These are phyloP conservation scores for Biancaea sappan DNA, from an alignment of 306 rosid genomes.

Conservation along the genomic window DNA sequence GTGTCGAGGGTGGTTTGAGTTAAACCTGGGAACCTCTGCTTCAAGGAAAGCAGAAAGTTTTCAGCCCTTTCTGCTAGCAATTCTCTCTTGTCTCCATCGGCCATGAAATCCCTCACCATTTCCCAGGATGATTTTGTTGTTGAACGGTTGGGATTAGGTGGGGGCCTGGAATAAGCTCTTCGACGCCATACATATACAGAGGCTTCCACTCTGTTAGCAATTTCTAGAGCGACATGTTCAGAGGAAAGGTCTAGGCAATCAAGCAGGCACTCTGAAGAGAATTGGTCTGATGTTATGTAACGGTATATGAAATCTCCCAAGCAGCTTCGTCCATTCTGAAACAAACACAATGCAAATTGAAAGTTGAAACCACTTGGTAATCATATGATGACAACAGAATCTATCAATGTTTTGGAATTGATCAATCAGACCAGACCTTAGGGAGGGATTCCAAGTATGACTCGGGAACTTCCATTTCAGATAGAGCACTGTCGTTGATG, in stretches of 20 bases:
- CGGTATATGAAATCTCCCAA: constrained; percentile 86
- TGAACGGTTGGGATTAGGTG: constrained; percentile 62
- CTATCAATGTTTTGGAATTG: not conserved
- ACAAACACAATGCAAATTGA: not conserved
- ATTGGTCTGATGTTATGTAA: constrained; percentile 82
- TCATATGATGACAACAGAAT: not conserved
- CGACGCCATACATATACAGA: constrained; percentile 84
- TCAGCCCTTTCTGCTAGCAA: constrained; percentile 87
- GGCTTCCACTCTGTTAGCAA: constrained; percentile 91
- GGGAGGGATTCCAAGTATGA: constrained; percentile 86
- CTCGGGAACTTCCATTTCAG: constrained; percentile 91
- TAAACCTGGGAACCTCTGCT: constrained; percentile 85
- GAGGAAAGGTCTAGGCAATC: constrained; percentile 90
- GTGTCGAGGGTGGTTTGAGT: constrained; percentile 89
- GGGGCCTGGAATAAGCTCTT: constrained; percentile 63
- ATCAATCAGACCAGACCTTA: constrained; percentile 51
- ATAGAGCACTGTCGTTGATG: constrained; percentile 73
- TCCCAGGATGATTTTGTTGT: constrained; percentile 92
- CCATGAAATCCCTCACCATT: constrained; percentile 85
- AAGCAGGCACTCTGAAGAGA: constrained; percentile 76
- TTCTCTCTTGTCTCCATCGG: constrained; percentile 86
- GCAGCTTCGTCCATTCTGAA: constrained; percentile 91
- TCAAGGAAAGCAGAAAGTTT: constrained; percentile 66
- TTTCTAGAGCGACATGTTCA: constrained; percentile 92
- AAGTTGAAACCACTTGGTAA: not conserved